Evolutionary conservation across 2,329 filamentous ascomycete species (phyloP).

Genomic region (Didymella lethalis): DNA sequence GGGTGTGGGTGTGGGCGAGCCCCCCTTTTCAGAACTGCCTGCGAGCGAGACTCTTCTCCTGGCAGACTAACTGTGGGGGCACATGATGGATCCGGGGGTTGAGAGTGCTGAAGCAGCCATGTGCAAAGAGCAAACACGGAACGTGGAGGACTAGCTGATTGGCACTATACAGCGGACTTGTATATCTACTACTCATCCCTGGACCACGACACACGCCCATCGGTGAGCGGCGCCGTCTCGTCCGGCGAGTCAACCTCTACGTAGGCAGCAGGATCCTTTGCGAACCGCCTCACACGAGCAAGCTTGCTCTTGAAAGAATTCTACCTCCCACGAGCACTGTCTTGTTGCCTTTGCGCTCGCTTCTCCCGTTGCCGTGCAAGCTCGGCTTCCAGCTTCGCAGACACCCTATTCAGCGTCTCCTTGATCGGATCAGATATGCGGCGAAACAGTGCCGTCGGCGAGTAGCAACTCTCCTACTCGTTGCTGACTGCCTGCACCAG

Average conservation of each 20-base stretch:
- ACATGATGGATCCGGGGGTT: constrained; percentile 23
- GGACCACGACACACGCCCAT: not conserved
- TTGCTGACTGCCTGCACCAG: constrained; percentile 42
- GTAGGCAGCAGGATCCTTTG: not conserved
- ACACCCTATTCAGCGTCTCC: not conserved
- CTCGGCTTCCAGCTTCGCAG: not conserved
- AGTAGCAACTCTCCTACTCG: constrained; percentile 4
- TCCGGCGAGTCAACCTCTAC: not conserved
- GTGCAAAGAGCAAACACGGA: too few relatives aligned
- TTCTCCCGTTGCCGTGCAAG: not conserved
- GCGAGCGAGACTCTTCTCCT: constrained; percentile 45
- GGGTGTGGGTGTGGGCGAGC: constrained; percentile 32
- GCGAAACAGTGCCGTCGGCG: not conserved
- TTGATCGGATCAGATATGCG: not conserved
- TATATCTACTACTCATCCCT: not conserved
- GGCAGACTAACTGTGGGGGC: constrained; percentile 47
- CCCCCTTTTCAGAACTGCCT: constrained; percentile 47
- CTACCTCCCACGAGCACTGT: not conserved
- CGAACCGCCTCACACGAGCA: not conserved
- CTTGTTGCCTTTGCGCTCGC: not conserved
- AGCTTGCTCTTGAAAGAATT: not conserved
- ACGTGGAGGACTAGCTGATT: too few relatives aligned
- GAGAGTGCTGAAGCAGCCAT: too few relatives aligned
- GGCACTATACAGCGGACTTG: not conserved
- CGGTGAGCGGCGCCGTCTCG: not conserved